Base-by-base conservation (phyloP, 257 asterid genomes). In the Datura wrightii region DNA sequence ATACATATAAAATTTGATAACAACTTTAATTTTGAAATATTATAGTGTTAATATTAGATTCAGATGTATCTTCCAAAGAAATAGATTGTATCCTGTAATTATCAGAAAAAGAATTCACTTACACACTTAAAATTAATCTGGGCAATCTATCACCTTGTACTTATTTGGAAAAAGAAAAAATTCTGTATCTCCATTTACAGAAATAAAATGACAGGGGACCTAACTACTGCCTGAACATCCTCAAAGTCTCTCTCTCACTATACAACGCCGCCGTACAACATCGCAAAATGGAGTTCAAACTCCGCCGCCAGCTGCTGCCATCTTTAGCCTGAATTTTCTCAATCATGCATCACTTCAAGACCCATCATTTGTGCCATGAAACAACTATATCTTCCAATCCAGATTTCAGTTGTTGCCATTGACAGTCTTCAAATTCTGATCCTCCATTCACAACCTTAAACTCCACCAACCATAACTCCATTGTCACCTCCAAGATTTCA, bases 401-500 rank as follows among this genome's bases (percentile, higher is more conserved):
- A 8, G 65, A 44, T 83, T 88, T 92, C 84, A 93, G 34, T 3
- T 91, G 94, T 19, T 90, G 91, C 99, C 98, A 94, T 60, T 89
- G 92, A 85, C 87, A 84, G 50, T 90, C 94, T n/a, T 92, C 97
- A 60, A 90, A 87, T 66, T 91, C 93, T 65, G 72, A 36, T 58
- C 63, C 92, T 3, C 94, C 93, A 54, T 91, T 94, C 36, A 85
- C 83, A 46, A 87, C 87, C 90, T 88, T 93, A 86, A 95, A 65
- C 92, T 93, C 98, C 88, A 94, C 97, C 86, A 94, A 70, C 94
- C 92, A 91, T 67, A 93, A 52, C 72, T 87, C 92, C 10, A 71
- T 78, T 6, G 91, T 89, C 79, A 95, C 89, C 54, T 90, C 92
- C 91, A 85, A 87, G 6, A 92, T 89, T 78, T 90, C 95, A 41